Percentiles rank a stretch among this genome's conserved stretches.
These are phyloP conservation scores for Haematococcus lacustris DNA, from an alignment of 139 green algal species.

Conservation along the genomic window DNA sequence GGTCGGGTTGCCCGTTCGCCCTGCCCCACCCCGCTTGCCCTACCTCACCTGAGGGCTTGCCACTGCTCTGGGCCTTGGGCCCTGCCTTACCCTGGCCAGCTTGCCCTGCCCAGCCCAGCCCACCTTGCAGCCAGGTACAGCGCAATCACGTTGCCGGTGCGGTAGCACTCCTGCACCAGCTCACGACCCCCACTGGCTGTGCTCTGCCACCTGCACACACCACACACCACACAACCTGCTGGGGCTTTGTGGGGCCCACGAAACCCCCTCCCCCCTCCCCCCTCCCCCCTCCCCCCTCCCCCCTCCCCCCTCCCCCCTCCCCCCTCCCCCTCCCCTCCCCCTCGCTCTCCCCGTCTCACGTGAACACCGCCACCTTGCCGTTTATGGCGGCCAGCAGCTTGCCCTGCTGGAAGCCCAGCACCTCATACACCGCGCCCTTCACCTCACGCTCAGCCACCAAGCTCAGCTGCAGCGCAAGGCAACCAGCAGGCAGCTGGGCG, in stretches of 20 bases:
- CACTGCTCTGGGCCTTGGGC: no score
- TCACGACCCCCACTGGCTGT: conserved; percentile 39
- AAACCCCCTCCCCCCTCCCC: no score
- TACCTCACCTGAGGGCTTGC: no score
- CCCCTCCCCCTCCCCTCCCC: no score
- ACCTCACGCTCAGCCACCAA: conserved; percentile 79
- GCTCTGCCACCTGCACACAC: conserved; percentile 23
- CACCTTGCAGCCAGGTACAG: conserved; percentile 67
- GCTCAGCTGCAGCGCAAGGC: conserved; percentile 25
- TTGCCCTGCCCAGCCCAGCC: no score
- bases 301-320: no score
- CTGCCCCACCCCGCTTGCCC: no score
- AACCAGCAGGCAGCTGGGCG: no score
- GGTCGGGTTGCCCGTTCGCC: no score
- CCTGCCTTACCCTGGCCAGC: no score
- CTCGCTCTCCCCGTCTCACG: conserved; percentile 36
- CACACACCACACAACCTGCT: not conserved
- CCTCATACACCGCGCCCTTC: conserved; percentile 79
- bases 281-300: no score
- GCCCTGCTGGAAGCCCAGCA: conserved; percentile 41
- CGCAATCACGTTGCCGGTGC: conserved; percentile 75
- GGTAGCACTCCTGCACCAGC: conserved; percentile 68
- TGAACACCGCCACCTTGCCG: conserved; percentile 82
- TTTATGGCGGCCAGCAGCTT: conserved; percentile 86
- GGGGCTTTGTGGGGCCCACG: no score